These are phyloP conservation scores for Phialocephala sp. DNA, from an alignment of 2,329 filamentous ascomycete genomes.

Conservation along the genomic window DNA sequence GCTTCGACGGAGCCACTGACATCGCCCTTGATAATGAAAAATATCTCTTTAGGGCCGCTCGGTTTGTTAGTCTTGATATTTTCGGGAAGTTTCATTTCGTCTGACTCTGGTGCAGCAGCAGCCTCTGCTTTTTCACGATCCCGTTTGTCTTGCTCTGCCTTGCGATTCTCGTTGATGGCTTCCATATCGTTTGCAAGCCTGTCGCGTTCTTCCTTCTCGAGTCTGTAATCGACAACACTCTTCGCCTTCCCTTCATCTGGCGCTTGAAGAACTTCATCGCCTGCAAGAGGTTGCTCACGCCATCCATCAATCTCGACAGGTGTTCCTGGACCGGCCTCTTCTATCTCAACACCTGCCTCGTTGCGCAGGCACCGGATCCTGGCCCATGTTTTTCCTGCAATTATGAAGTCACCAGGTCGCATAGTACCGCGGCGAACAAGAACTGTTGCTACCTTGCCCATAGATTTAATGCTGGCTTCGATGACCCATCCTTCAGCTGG, in stretches of 20 bases:
- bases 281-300: conserved; percentile 84
- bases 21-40: conserved; percentile 90
- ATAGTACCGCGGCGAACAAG: conserved; percentile 89
- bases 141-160: conserved; percentile 61
- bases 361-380: conserved; percentile 84
- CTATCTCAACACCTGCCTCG: conserved; percentile 76
- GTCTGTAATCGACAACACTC: conserved; percentile 76
- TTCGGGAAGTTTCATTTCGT: conserved; percentile 35
- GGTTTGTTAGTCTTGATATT: conserved; percentile 41
- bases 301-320: conserved; percentile 96
- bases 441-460: conserved; percentile 85
- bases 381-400: conserved; percentile 88
- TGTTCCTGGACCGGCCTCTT: conserved; percentile 81
- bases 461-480: conserved; percentile 85
- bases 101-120: conserved; percentile 46
- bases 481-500: conserved; percentile 92
- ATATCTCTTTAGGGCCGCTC: conserved; percentile 61
- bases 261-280: conserved; percentile 86
- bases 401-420: conserved; percentile 78
- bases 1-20: conserved; percentile 95
- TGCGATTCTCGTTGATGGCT: conserved; percentile 74
- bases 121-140: conserved; percentile 64
- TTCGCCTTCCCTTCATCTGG: conserved; percentile 79
- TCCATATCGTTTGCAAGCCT: conserved; percentile 71
- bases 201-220: conserved; percentile 72